Evolutionary conservation across 768 basidiomycete genomes (phyloP), one percentile per base, ranked within the genome.

Genomic region (Leccinum variicolor): DNA sequence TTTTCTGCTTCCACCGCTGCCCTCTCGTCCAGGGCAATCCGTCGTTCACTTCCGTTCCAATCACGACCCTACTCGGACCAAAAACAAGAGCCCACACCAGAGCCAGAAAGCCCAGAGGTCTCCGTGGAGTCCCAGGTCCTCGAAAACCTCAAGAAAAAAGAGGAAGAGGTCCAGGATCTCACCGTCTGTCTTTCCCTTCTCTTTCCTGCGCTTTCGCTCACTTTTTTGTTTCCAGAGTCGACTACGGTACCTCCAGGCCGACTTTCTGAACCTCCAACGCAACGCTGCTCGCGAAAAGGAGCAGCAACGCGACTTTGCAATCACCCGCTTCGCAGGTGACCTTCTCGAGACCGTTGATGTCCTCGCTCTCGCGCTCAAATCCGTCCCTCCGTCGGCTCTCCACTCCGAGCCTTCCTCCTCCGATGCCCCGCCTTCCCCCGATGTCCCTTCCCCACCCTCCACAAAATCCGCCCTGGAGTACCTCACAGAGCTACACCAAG

Each of bases 251-350:
- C 80, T 92, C 57, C 89, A 94, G 69, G 97, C 97, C 65, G 97
- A 99, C 76, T 94, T 94, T 75, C 77, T 96, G 46, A 99, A 98
- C 74, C 81, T 97, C 46, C 94, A 95, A 70, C 90, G 94, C 55
- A 93, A 94, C 66, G 83, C 94, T 54, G 87, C 87, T 28, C 83
- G 90, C 59, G 97, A 98, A 76, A 93, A 90, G 78, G 86, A 90
- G 69, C 92, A 94, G 72, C 90, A 93, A 31, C 85, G 87, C 57
- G 93, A 97, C 73, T 98, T 89, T 75, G 95, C 94, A 57, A 95
- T 99, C 70, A 81, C 89, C 49, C 84, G 84, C 36, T 98, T 99
- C 71, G 96, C 97, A 10, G 76, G 78, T n/a, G 90, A 94, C 77
- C 81, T 94, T 54, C 84, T 94, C 48, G 89, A 92, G 64, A 93